Base-by-base conservation (phyloP, 441 rosid genomes). In the Metrosideros polymorpha region DNA sequence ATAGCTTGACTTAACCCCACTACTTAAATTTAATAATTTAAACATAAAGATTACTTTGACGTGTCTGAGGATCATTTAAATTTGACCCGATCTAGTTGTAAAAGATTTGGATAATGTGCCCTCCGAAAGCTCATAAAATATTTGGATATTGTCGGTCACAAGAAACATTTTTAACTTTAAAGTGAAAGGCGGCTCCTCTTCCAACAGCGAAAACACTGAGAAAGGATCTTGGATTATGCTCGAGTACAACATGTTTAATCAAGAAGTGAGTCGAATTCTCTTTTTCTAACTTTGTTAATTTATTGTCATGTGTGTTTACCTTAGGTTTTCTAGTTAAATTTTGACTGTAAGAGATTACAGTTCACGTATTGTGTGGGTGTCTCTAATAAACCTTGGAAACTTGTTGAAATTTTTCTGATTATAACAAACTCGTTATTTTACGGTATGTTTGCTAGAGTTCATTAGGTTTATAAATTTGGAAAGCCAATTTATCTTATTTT, bases 181-280 rank as follows among this genome's bases (percentile, higher is more conserved):
- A 66, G 45, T 0, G 47, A 35, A 19, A 66, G 77, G 10, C 1
- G 4, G 45, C 7, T 66, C 47, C 4, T 22, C 45, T 35, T 35
- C 14, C 15, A 2, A 35, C 0, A 2, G 15, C 45, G 7, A 5
- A 35, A 66, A 19, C 27, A 0, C 27, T 0, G 7, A 9, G 7
- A 35, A 66, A 39, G 77, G 77, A 35, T 66, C 77, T 9, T 66
- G 77, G 77, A 66, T 66, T 5, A 66, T 66, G 77, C 77, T 35
- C 4, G 45, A 66, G 45, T 35, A 35, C 77, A 35, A 45, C 45
- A 22, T 66, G 77, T n/a, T 24, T 9, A 19, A 66, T 6, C 45
- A 66, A 9, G n/a, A 35, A 1, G 77, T 66, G 45, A 66, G 77
- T 66, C 14, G 45, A 35, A 19, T 66, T 66, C 77, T 9, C 45